Evolutionary conservation across 352 stramenopile genomes (phyloP), one percentile per base, ranked within the genome.

Genomic region (Globisporangium canariense): DNA sequence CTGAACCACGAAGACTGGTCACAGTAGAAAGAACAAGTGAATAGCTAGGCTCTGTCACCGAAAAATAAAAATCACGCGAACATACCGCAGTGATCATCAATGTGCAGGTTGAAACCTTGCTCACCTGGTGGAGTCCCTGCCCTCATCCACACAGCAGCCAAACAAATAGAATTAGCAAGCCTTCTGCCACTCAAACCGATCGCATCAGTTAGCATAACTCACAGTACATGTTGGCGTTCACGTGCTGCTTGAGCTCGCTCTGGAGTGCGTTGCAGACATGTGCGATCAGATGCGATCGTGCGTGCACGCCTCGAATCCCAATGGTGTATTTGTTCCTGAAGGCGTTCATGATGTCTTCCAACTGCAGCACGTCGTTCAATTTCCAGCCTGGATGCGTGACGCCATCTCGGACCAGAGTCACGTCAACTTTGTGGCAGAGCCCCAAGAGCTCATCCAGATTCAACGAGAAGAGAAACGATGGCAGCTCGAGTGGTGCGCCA

Each of bases 141-240:
- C 1, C 25, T 28, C 25, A 28, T 28, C 25, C 25, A 47, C 6
- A 7, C 4, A 47, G 13, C 41, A 47, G 14, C 14, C 41, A 4
- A 47, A 47, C 41, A 4, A 45, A 13, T 49, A 20, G 18, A 49
- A 7, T 20, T 18, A 49, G 16, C 5, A 22, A 22, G 18, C n/a
- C 43, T 1, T 28, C 25, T 28, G 25, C 25, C 25, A 28, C 25
- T 28, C 25, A 28, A 1, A 28, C 25, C 25, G 25, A 28, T 28
- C 25, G 25, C 25, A 28, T 28, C 25, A 45, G 0, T 8, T 13
- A 16, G 4, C 25, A 20, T 43, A 3, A 65, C 69, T 16, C 41
- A 78, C 72, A 78, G 51, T 78, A 78, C 2, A 78, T 62, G 41
- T 76, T 78, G 0, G 71, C 69, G 54, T 78, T 78, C 45, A 72